Conservation (phyloP, 495 filamentous ascomycete genomes). For the Daldinia concentrica region DNA sequence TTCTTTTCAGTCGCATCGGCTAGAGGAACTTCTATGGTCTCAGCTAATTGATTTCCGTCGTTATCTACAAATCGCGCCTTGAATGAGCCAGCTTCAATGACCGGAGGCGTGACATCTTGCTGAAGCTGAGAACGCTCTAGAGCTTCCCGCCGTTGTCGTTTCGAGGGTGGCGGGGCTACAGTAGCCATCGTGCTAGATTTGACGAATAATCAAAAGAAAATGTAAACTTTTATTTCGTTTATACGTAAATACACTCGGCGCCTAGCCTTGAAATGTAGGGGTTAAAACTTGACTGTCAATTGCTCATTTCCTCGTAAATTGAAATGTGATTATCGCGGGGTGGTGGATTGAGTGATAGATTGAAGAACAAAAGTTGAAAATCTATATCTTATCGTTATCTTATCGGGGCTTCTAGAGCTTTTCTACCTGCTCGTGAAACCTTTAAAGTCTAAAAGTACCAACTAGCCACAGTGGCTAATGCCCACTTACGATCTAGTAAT, state of each 20-base stretch:
- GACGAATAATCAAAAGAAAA: not conserved
- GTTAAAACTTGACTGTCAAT: not conserved
- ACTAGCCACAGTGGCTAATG: too few relatives aligned
- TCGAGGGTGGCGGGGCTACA: slow-evolving; percentile 85
- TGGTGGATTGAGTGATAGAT: not conserved
- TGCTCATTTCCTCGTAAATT: not conserved
- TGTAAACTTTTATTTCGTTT: not conserved
- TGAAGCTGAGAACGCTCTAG: slow-evolving; percentile 77
- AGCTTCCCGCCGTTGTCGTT: slow-evolving; percentile 81
- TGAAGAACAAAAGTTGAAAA: slow-evolving; percentile 36
- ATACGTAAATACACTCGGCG: not conserved
- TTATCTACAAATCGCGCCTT: slow-evolving; percentile 90
- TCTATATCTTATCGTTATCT: slow-evolving; percentile 38
- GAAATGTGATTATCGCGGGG: slow-evolving; percentile 28
- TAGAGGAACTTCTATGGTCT: slow-evolving; percentile 80
- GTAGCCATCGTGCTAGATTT: slow-evolving; percentile 75
- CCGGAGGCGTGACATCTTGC: slow-evolving; percentile 75
- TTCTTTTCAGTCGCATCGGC: slow-evolving; percentile 89
- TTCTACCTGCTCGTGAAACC: too few relatives aligned
- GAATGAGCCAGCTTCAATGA: slow-evolving; percentile 77
- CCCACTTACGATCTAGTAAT: not conserved
- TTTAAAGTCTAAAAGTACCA: too few relatives aligned
- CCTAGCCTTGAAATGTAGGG: not conserved
- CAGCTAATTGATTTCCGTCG: slow-evolving; percentile 69
- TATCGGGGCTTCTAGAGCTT: slow-evolving; percentile 16